phyloP scores from a whole-genome alignment of 2,329 filamentous ascomycete genomes.

The Mycocentrospora acerina region DNA sequence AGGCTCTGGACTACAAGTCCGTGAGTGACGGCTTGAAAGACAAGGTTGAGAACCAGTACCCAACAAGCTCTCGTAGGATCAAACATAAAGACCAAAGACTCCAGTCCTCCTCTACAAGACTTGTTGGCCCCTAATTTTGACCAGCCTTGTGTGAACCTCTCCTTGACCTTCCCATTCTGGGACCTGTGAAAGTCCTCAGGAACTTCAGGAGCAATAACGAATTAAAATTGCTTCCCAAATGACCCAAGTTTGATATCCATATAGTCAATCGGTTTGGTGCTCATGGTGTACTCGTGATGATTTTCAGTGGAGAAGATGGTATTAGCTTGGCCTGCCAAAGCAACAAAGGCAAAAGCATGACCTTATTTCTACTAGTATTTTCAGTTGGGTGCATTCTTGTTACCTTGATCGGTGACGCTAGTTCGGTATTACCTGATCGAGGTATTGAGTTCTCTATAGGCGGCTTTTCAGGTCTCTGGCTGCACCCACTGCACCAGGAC shows the following conservation, averaged over 20 bases:
- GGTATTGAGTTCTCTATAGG: conserved; percentile 46
- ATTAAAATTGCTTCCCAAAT: conserved; percentile 40
- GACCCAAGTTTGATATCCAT: conserved; percentile 42
- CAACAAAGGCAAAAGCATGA: conserved; percentile 49
- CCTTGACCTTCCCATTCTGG: conserved; percentile 29
- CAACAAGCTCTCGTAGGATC: conserved; percentile 48
- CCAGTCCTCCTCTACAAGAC: conserved; percentile 51
- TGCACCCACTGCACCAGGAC: conserved; percentile 47
- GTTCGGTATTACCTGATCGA: conserved; percentile 42
- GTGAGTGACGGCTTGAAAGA: conserved; percentile 48
- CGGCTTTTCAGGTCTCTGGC: conserved; percentile 49
- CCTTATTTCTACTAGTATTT: conserved; percentile 49
- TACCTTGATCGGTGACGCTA: conserved; percentile 49
- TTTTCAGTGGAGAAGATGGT: conserved; percentile 44
- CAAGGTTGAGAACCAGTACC: conserved; percentile 55
- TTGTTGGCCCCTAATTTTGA: conserved; percentile 51
- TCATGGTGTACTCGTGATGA: conserved; percentile 44
- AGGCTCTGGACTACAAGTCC: conserved; percentile 37
- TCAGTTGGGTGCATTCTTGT: conserved; percentile 52
- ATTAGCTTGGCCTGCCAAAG: conserved; percentile 47
- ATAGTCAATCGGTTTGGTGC: conserved; percentile 44
- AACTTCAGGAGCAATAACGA: conserved; percentile 47
- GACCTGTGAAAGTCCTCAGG: conserved; percentile 41
- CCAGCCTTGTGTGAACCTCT: conserved; percentile 46
- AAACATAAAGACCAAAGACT: conserved; percentile 47